A percentile compares a stretch with the other conserved stretches of the same genome.
Conservation (phyloP, 164 flowering plant species). For the Nelumbo lutea region DNA sequence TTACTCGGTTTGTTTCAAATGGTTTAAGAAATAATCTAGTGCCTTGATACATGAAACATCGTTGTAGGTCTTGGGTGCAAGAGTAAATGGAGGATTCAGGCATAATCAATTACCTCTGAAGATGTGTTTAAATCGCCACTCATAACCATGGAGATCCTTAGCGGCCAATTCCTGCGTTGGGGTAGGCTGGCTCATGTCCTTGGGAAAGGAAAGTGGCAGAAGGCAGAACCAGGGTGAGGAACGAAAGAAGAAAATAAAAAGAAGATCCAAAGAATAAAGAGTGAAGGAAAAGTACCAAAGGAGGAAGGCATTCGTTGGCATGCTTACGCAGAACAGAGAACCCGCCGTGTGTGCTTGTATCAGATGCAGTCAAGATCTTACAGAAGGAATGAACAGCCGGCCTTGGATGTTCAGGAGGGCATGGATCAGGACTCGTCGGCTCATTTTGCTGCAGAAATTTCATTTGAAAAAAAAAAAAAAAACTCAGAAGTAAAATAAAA, state of each 20-base stretch:
- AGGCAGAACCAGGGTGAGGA: background rate
- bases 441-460: slow-evolving; percentile 47
- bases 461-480: background rate
- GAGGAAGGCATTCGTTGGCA: slow-evolving; percentile 89
- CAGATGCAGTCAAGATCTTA: slow-evolving; percentile 90
- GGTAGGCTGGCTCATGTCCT: slow-evolving; percentile 69
- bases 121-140: slow-evolving; percentile 85
- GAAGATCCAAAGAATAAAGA: background rate
- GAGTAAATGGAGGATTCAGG: background rate
- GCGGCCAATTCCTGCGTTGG: slow-evolving; percentile 83
- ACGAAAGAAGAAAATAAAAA: background rate
- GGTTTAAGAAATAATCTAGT: background rate
- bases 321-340: slow-evolving; percentile 91
- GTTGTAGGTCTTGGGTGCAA: no score
- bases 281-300: slow-evolving; percentile 41
- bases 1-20: background rate
- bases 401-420: slow-evolving; percentile 36
- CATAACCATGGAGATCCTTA: slow-evolving; percentile 74
- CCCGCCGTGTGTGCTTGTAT: slow-evolving; percentile 97
- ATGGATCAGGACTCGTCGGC: slow-evolving; percentile 55
- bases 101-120: slow-evolving; percentile 50
- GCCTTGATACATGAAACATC: background rate
- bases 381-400: slow-evolving; percentile 62
- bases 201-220: background rate
- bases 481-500: background rate